Conservation (phyloP, 2,329 filamentous ascomycete species). For the Grosmannia penicillata region DNA sequence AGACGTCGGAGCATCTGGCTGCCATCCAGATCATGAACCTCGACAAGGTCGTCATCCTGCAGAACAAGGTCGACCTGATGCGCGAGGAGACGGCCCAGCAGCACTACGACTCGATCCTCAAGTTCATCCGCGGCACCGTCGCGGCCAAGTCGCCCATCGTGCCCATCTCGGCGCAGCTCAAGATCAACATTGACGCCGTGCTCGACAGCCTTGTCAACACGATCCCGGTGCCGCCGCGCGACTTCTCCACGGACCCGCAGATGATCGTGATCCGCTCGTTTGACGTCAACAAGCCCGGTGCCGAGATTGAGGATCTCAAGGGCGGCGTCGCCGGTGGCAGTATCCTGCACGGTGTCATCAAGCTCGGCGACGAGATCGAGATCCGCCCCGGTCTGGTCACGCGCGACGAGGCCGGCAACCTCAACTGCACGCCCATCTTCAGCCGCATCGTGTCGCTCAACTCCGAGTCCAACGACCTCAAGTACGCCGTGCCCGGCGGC, state of each 20-base stretch:
- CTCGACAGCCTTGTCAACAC: constrained; percentile 92
- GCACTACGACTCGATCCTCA: constrained; percentile 93
- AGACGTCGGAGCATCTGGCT: constrained; percentile 96
- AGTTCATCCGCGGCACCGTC: constrained; percentile 96
- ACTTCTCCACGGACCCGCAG: constrained; percentile 84
- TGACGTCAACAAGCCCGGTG: constrained; percentile 98
- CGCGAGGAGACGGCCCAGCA: constrained; percentile 83
- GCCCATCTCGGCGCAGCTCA: constrained; percentile 91
- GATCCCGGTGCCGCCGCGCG: constrained; percentile 80
- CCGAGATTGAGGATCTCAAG: constrained; percentile 96
- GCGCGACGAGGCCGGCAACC: constrained; percentile 81
- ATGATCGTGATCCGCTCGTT: constrained; percentile 99
- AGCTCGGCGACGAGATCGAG: constrained; percentile 95
- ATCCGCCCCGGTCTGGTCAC: constrained; percentile 97
- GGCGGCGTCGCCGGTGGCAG: constrained; percentile 95
- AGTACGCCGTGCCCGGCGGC: constrained; percentile 94
- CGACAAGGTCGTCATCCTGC: constrained; percentile 97
- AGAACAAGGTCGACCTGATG: constrained; percentile 99
- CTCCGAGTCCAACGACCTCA: constrained; percentile 95
- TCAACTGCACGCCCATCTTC: constrained; percentile 95
- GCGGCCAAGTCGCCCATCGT: constrained; percentile 92
- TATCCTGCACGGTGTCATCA: constrained; percentile 91
- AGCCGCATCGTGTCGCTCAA: constrained; percentile 89
- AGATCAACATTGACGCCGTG: constrained; percentile 98
- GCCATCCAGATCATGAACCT: constrained; percentile 99